Evolutionary conservation across 2,329 filamentous ascomycete genomes (phyloP), one percentile per base, ranked within the genome.

Genomic region (Rhytidhysteron rufulum): DNA sequence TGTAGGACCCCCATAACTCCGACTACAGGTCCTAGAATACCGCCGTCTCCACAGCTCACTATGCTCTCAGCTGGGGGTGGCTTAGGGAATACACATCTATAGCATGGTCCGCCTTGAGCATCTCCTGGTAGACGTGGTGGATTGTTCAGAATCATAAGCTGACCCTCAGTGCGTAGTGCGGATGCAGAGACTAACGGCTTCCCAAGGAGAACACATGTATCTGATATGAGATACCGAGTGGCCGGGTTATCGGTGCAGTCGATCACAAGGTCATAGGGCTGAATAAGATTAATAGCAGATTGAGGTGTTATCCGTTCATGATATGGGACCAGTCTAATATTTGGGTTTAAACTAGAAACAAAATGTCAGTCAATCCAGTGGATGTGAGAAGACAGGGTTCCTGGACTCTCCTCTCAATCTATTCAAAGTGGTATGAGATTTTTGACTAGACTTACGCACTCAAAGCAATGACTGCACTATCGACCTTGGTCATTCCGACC

Each of bases 161-260:
- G 91, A 2, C 93, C 93, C 42, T 95, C 90, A 0, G 85, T 88
- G 15, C 88, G 82, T 18, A 97, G 77, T 0, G 93, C 91, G 1
- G 90, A 94, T 1, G 91, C 93, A 3, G 89, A 95, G 10, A 97
- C 80, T 13, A 98, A 77, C 0, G 88, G 82, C 57, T 88, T 93
- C 2, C 75, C 69, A 1, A 90, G 73, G 4, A 95, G 72, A 8
- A 96, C 85, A 52, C 88, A 94, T 13, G 86, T 79, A 60, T 98
- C 93, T 0, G 88, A 95, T 49, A 97, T 87, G 33, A 97, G 78
- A 62, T 98, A 97, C 31, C 93, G 86, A 0, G 88, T 87, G 1
- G 87, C 85, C 0, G 93, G 91, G 49, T 91, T 89, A 65, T 98
- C 93, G 8, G 91, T 97, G 63, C 93, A 98, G 65, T 98, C 93